Base-by-base conservation (phyloP, 345 rosid species). In the Erucastrum elatum region DNA sequence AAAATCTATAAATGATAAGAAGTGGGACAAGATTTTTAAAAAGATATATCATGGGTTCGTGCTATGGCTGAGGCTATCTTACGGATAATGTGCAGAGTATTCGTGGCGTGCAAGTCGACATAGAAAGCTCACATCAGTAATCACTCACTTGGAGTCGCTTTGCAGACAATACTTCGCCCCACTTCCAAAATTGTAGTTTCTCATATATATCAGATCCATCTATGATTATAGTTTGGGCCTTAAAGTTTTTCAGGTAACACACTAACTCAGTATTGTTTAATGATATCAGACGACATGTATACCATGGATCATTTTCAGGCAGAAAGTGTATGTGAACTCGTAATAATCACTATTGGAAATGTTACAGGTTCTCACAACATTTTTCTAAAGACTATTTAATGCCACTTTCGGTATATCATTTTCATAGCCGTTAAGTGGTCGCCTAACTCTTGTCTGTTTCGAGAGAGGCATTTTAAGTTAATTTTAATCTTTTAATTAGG, bases 101-200 rank as follows among this genome's bases (percentile, higher is more conserved):
- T 60, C 77, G 56, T 78, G 34, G 78, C 77, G 82, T 73, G 77
- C 82, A 79, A 73, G 82, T 69, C 69, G 77, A 73, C 82, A 46
- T 73, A 73, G 30, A 46, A 33, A 44, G 25, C 41, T 46, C 64
- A 49, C 56, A 73, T 79, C 74, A 78, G 25, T 72, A 5, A 6
- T 39, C 44, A 16, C 8, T 63, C 70, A 63, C 25, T 63, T 63
- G 8, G 39, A 30, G 41, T 49, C 10, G 68, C 41, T 70, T 77
- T 34, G 30, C 46, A 35, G 41, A 12, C 59, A 37, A 37, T 55
- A 33, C 11, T 35, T 16, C 25, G 8, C 66, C 66, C 61, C 81
- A 77, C 35, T 71, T 77, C 25, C 1, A 9, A 21, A 49, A 17
- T 69, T 34, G 15, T 5, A 46, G 16, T 76, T 62, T 44, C 69